Evolutionary conservation across 176 grass and related monocot genomes (phyloP), one percentile per base, ranked within the genome.

Genomic region (Carex kokanica): DNA sequence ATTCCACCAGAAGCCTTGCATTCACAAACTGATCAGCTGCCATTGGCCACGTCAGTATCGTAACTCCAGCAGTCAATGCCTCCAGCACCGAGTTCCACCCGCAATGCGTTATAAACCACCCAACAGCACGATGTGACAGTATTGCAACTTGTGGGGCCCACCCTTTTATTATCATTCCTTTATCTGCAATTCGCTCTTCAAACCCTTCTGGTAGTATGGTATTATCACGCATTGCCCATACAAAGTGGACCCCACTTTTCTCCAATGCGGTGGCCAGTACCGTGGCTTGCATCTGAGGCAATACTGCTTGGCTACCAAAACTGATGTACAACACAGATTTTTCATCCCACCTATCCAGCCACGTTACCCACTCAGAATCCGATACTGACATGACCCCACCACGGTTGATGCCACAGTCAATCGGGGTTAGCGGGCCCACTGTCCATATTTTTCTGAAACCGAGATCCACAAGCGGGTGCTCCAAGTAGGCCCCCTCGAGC

Each of bases 281-380:
- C 14, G 61, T 5, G 7, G 75, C 82, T 43, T 79, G 80, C 27
- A 55, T 36, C 15, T 11, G 38, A 0, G 86, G 74, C 52, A 92
- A 16, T 31, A 31, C 24, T 0, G 73, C 64, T 87, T 88, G 86
- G 78, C 86, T 89, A 75, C 93, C 93, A 52, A 95, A 92, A 89
- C 84, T 60, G 24, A 90, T 78, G 64, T 92, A 90, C 65, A 95
- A 11, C 17, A 86, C 88, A 11, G 86, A 62, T 55, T 63, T 88
- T 15, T 90, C 86, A 16, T 49, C 62, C 73, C 81, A 88, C 64
- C 70, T 34, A 78, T 95, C 88, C 52, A 95, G 66, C 93, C 93
- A 95, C 24, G 82, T 72, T 0, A 81, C 6, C 64, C 86, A 16
- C 13, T 24, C 54, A 27, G 78, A 64, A 68, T 32, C 9, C 0